Evolutionary conservation across 495 filamentous ascomycete genomes (phyloP), one percentile per base, ranked within the genome.

Genomic region (Platismatia glauca): DNA sequence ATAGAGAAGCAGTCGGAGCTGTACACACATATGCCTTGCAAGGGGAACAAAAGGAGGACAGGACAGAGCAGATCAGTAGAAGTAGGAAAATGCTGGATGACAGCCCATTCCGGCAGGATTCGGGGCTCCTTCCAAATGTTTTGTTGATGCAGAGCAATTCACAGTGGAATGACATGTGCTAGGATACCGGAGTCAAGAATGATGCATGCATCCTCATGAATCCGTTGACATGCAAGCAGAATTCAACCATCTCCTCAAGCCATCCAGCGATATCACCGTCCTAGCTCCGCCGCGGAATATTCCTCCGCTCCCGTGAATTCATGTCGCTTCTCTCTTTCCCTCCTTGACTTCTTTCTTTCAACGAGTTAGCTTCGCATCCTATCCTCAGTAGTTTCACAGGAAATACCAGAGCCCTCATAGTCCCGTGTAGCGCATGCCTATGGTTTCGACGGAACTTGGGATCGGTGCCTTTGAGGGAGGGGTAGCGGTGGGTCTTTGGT

Each of bases 11-110:
- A 81, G 82, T 62, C 83, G 83, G 80, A 83, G 91, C 90, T 97
- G 94, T 98, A 98, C 94, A 98, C 94, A 98, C 91, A 89, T 87
- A 96, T 98, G 94, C 94, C 94, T 73, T 81, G n/a, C n/a, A n/a
- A n/a, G n/a, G n/a, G 50, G 48, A 53, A 50, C 50, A 43, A 52
- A 15, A 9, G 13, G 37, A 39, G 37, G n/a, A 37, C 5, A 39
- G 38, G 15, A 39, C 3, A 20, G 7, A 64, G 27, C 13, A 29
- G 13, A 31, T 1, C 7, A 27, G 15, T 6, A 4, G 3, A 3
- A 7, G 3, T 50, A 12, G 16, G 13, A 15, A 27, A 29, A 37
- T 1, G 55, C 18, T 27, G 44, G 11, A 27, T 16, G 3, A 33
- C 27, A 53, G 33, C 16, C 29, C 4, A 9, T 33, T 20, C 20